These are phyloP conservation scores for Gyromitra esculenta DNA, from an alignment of 2,329 filamentous ascomycete genomes.

Conservation along the genomic window DNA sequence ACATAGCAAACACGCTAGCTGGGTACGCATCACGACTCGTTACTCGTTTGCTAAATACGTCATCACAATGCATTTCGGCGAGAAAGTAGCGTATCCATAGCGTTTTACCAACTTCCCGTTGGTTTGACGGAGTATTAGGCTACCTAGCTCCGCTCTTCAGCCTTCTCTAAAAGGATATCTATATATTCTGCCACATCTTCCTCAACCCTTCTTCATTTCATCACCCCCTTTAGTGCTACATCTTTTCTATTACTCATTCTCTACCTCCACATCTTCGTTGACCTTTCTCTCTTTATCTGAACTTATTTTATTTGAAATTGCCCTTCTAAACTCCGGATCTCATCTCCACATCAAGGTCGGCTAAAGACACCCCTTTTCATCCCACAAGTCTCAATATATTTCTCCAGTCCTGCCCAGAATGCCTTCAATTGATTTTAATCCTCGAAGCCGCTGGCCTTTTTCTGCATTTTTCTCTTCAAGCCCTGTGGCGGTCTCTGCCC, in stretches of 20 bases:
- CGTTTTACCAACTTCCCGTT: not conserved
- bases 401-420: conserved; percentile 17
- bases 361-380: conserved; percentile 9
- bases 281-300: not conserved
- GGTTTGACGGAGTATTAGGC: conserved; percentile 1
- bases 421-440: conserved; percentile 50
- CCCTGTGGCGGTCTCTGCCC: conserved; percentile 30
- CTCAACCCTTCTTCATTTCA: not conserved
- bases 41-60: not conserved
- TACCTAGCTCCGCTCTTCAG: conserved; percentile 1
- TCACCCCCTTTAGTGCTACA: not conserved
- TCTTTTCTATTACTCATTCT: not conserved
- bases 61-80: not conserved
- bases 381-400: not conserved
- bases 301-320: conserved; percentile 20
- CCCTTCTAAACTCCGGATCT: conserved; percentile 20
- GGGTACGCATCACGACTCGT: not conserved
- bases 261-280: conserved; percentile 11
- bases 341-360: not conserved
- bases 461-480: conserved; percentile 46
- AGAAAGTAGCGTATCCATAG: not conserved
- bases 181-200: conserved; percentile 32
- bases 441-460: conserved; percentile 50
- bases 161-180: not conserved
- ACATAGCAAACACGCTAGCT: not conserved